These are phyloP conservation scores for Ettlia oleoabundans DNA, from an alignment of 139 green algal species.

Conservation along the genomic window DNA sequence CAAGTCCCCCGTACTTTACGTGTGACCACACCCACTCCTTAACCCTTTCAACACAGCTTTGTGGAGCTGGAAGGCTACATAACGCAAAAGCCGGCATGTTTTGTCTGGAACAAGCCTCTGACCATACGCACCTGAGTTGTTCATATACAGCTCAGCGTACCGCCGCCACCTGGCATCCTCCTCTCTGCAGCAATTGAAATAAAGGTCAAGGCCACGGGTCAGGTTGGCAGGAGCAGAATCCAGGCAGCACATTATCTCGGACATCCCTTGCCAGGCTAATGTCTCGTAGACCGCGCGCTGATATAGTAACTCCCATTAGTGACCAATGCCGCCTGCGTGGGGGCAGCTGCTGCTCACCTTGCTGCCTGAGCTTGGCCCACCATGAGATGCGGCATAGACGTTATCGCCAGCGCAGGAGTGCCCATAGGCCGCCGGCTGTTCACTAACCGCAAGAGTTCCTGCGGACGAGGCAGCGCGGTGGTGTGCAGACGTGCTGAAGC, in stretches of 20 bases:
- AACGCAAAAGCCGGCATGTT: too few species aligned
- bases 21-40: too few species aligned
- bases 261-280: neutral
- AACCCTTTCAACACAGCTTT: too few species aligned
- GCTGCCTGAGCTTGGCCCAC: neutral
- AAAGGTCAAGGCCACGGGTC: neutral
- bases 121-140: too few species aligned
- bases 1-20: too few species aligned
- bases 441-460: neutral
- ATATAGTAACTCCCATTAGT: neutral
- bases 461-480: neutral
- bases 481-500: too few species aligned
- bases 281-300: neutral
- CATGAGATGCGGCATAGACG: slow-evolving; percentile 9
- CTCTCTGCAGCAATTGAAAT: neutral
- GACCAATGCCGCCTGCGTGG: neutral
- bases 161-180: neutral
- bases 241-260: neutral
- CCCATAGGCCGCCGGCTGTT: slow-evolving; percentile 27
- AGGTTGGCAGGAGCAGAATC: neutral
- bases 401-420: neutral
- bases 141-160: slow-evolving; percentile 17
- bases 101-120: too few species aligned
- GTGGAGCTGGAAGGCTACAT: too few species aligned
- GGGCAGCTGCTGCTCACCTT: neutral